Base-by-base conservation (phyloP, 1,284 basidiomycete genomes). In the Apiotrichum mycotoxinovorans region DNA sequence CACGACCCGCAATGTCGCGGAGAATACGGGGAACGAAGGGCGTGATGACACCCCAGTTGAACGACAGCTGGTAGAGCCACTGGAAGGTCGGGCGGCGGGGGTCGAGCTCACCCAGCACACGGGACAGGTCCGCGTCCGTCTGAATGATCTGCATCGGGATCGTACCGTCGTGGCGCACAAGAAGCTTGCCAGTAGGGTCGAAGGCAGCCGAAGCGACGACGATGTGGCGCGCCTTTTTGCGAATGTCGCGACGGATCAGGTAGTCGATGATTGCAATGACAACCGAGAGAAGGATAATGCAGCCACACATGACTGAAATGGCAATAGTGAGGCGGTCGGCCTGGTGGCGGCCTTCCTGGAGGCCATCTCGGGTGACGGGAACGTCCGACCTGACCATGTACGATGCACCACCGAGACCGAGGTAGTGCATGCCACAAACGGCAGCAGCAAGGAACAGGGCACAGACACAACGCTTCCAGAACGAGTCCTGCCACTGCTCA, bases 381-480 rank as follows among this genome's bases (percentile, higher is more conserved):
- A 44, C 34, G 35, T 44, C 52, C 61, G 48, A 17, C 41, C 69
- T 71, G 52, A 78, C 72, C 42, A 59, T 62, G 68, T 79, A 81
- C 12, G 72, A 75, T 1, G 79, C 78, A 15, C 80, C 80, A 25
- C 76, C 77, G 23, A 80, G 71, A 63, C 74, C 78, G 57, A 79
- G 73, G 68, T 80, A 81, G 72, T 81, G 80, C 80, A 81, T 81
- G 11, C 78, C 78, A 44, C 74, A 78, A 17, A 81, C 80, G 26
- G 78, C 79, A 4, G 72, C 67, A 5, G 79, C 79, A 18, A 81
- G 66, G 48, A 77, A 63, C 43, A 78, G 47, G 33, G 76, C 66
- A 65, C 78, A 79, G 33, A 79, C 56, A 52, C 73, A 63, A 30
- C 79, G 73, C 68, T 79, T 80, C 75, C 78, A 78, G 74, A 78